Base-by-base conservation (phyloP, 2,329 filamentous ascomycete species). In the Cryoendolithus antarcticus region DNA sequence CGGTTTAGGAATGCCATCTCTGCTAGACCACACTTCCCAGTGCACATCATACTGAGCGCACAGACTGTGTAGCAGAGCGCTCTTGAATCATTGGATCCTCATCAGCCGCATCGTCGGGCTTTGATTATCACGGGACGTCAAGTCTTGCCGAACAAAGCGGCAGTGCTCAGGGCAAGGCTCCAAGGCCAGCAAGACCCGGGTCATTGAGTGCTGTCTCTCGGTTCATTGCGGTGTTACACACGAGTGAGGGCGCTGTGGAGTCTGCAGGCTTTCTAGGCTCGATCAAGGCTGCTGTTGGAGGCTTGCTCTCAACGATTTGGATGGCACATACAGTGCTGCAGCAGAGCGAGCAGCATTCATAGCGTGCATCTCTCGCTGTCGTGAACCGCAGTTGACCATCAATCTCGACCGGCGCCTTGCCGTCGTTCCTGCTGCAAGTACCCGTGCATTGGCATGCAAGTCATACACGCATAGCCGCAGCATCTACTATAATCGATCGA, bases 1-100 rank as follows among this genome's bases (percentile, higher is more conserved):
- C 49, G 49, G 49, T 53, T 46, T 50, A 48, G 44, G 39, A 46
- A 46, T 47, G 39, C 44, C 44, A 48, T 44, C 47, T 40, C 38
- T 35, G 37, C 38, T 34, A 37, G 32, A 40, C 34, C 37, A 31
- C 38, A 31, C 38, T 32, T 35, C 38, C 37, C 34, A 30, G 32
- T 40, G 38, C 19, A 21, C 19, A 38, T 46, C 40, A 35, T 31
- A 38, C 32, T 34, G 37, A 34, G 41, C 36, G 51, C 52, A 54
- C 52, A 48, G 50, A 48, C 51, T 48, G 47, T 52, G 51, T 51
- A 33, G 32, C 29, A 40, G 27, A 30, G 30, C 30, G 32, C 34
- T 39, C 30, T 24, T 39, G 39, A 44, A 40, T 34, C 29, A 48
- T 42, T 48, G 45, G 45, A 48, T 12, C 32, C 38, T 40, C 34